These are phyloP conservation scores for Ceratocystis ficicola DNA, from an alignment of 2,329 filamentous ascomycete genomes.

Conservation along the genomic window DNA sequence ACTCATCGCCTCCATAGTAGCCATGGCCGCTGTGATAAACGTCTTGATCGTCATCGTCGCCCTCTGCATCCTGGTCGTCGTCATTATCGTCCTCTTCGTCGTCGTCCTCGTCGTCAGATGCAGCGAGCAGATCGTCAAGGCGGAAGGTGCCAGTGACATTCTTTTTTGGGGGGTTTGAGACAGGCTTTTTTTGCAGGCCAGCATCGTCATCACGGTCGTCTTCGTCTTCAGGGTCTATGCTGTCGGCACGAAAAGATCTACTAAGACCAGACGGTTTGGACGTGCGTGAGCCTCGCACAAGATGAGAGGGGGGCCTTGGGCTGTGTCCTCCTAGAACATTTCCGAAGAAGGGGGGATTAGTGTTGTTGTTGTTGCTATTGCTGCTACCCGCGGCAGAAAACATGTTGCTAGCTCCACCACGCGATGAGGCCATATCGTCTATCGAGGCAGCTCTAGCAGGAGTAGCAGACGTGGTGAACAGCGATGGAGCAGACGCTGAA, in stretches of 20 bases:
- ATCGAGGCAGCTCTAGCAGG: constrained; percentile 45
- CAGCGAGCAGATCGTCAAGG: constrained; percentile 22
- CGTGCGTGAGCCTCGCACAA: background rate
- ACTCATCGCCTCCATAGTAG: constrained; percentile 29
- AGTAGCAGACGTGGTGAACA: constrained; percentile 38
- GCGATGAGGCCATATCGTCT: constrained; percentile 30
- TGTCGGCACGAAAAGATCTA: constrained; percentile 29
- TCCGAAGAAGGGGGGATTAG: background rate
- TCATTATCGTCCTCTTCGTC: constrained; percentile 33
- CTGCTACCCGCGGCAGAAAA: constrained; percentile 10
- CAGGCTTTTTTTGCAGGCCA: background rate
- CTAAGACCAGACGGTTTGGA: constrained; percentile 43
- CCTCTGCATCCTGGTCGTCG: constrained; percentile 32
- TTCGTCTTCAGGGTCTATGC: constrained; percentile 16
- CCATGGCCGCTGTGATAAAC: constrained; percentile 26
- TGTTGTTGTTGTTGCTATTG: background rate
- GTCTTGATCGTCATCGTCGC: constrained; percentile 27
- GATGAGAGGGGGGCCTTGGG: background rate
- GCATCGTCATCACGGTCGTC: constrained; percentile 1
- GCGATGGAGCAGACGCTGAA: background rate
- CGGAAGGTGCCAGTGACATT: constrained; percentile 25
- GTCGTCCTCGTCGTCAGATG: constrained; percentile 24
- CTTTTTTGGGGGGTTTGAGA: constrained; percentile 19
- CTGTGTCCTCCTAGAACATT: background rate
- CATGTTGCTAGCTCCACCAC: constrained; percentile 7